Conservation (phyloP, 768 basidiomycete genomes). For the Auriscalpium orientale region DNA sequence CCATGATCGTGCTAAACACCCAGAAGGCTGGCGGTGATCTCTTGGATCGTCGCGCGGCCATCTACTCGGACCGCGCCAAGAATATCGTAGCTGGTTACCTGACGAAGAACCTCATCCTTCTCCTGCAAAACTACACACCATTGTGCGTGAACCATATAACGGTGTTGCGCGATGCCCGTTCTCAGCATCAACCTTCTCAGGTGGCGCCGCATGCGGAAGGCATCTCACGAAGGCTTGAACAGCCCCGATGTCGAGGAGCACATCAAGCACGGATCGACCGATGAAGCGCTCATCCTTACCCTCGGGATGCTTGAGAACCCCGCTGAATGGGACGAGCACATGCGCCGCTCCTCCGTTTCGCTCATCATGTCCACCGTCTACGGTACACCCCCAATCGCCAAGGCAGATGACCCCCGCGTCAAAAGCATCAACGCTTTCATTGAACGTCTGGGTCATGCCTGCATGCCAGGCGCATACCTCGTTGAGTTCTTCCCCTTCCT, state of each 20-base stretch:
- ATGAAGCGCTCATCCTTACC: not conserved
- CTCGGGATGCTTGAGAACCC: not conserved
- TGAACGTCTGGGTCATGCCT: not conserved
- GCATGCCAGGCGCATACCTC: conserved; percentile 13
- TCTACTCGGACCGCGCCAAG: not conserved
- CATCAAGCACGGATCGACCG: not conserved
- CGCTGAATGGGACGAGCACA: not conserved
- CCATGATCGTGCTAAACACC: not conserved
- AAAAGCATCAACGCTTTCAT: not conserved
- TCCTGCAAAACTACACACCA: not conserved
- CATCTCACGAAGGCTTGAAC: not conserved
- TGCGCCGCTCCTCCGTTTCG: conserved; percentile 1
- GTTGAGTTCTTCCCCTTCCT: conserved; percentile 19
- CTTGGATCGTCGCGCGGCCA: not conserved
- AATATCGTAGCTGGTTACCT: not conserved
- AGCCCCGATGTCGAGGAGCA: not conserved
- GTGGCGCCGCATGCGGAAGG: not conserved
- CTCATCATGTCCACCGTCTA: conserved; percentile 1
- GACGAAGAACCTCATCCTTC: not conserved
- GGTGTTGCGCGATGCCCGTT: not conserved
- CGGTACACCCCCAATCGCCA: conserved; percentile 1
- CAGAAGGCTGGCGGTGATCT: not conserved
- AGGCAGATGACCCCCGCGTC: not conserved
- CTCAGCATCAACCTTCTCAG: not conserved
- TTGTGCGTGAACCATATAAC: not conserved